phyloP scores from a whole-genome alignment of 2,329 filamentous ascomycete genomes.

The Pseudodiploospora longispora region DNA sequence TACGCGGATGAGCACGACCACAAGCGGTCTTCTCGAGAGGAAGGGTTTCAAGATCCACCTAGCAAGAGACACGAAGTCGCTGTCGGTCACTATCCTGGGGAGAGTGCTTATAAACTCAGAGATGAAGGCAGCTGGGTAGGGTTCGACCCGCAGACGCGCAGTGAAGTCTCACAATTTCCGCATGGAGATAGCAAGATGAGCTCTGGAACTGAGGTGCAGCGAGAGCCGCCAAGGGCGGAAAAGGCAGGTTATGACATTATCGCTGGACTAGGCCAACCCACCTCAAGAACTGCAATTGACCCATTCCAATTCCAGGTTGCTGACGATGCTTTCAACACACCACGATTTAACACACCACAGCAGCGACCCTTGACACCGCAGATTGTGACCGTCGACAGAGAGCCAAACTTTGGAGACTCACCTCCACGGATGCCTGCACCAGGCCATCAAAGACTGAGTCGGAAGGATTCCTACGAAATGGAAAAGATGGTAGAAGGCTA shows the following conservation, averaged over 20 bases:
- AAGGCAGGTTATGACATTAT: constrained; percentile 17
- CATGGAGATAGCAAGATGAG: too few relatives aligned
- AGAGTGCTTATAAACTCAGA: constrained; percentile 13
- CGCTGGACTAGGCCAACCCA: constrained; percentile 12
- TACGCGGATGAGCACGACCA: constrained; percentile 20
- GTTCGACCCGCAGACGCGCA: constrained; percentile 20
- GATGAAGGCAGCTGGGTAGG: constrained; percentile 21
- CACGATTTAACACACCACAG: constrained; percentile 28
- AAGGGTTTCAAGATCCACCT: constrained; percentile 17
- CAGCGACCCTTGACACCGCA: constrained; percentile 38
- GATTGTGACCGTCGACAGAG: constrained; percentile 45
- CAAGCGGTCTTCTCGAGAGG: constrained; percentile 23
- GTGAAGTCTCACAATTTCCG: constrained; percentile 12
- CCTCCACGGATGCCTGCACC: constrained; percentile 18
- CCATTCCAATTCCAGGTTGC: constrained; percentile 52
- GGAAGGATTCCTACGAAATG: constrained; percentile 42
- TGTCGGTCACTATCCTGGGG: constrained; percentile 16
- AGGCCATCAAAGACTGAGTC: constrained; percentile 34
- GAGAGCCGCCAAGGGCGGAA: constrained; percentile 17
- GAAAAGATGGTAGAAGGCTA: constrained; percentile 11
- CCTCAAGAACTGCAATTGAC: constrained; percentile 33
- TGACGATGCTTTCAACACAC: constrained; percentile 43
- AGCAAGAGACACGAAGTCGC: constrained; percentile 21
- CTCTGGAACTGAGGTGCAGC: constrained; percentile 1
- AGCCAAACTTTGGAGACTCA: constrained; percentile 39